A percentile compares a stretch with the other conserved stretches of the same genome.
These are phyloP conservation scores for Helicostylum pulchrum DNA, from an alignment of 192 early-diverging fungal genomes.

Conservation along the genomic window DNA sequence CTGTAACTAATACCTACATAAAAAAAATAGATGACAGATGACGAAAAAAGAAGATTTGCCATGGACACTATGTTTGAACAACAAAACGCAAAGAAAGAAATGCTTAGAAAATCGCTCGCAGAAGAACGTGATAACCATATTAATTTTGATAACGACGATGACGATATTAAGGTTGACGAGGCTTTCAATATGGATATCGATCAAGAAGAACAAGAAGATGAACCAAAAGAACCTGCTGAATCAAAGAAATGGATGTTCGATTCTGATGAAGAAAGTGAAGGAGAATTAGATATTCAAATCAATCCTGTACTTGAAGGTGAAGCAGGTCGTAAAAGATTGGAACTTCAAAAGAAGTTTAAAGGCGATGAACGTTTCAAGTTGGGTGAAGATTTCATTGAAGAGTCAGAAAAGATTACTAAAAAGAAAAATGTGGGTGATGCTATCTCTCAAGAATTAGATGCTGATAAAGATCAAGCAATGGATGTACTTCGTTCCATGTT, in stretches of 20 bases:
- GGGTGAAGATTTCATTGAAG: constrained; percentile 49
- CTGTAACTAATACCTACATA: not conserved
- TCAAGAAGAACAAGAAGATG: not conserved
- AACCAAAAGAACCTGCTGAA: constrained; percentile 14
- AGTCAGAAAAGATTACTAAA: constrained; percentile 14
- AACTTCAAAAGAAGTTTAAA: constrained; percentile 46
- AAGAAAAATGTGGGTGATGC: constrained; percentile 33
- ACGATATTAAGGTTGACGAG: constrained; percentile 8
- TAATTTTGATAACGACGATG: constrained; percentile 13
- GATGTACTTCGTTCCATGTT: constrained; percentile 51
- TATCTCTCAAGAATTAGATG: constrained; percentile 34
- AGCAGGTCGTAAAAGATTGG: constrained; percentile 41
- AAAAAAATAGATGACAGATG: constrained; percentile 13
- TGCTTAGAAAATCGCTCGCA: constrained; percentile 30
- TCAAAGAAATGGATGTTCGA: constrained; percentile 50
- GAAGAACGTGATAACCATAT: not conserved
- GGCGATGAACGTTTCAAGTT: constrained; percentile 52
- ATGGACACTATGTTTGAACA: constrained; percentile 28
- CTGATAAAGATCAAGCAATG: constrained; percentile 46
- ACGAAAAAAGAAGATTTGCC: constrained; percentile 28
- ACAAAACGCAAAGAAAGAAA: constrained; percentile 28
- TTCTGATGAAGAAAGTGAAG: constrained; percentile 42
- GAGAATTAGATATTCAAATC: constrained; percentile 37
- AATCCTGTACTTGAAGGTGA: constrained; percentile 54
- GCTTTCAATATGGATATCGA: constrained; percentile 15